A percentile compares a stretch with the other conserved stretches of the same genome.
These are phyloP conservation scores for Cutaneotrichosporon daszewskae DNA, from an alignment of 1,284 basidiomycete genomes.

Conservation along the genomic window DNA sequence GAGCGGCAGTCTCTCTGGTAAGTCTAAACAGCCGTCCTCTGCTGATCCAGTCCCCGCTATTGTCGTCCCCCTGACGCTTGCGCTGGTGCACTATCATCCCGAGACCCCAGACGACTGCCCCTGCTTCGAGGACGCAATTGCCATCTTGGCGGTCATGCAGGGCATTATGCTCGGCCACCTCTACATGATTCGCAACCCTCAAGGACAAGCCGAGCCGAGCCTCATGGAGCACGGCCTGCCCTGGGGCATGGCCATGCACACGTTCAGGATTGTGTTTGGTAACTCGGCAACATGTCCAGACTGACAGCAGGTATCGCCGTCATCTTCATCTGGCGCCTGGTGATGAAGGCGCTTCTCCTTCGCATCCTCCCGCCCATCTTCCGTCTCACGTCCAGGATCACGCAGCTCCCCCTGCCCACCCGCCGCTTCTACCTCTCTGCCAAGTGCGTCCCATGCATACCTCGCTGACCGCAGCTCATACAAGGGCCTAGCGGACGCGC, in stretches of 20 bases:
- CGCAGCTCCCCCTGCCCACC: conserved; percentile 61
- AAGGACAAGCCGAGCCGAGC: background rate
- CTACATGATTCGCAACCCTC: conserved; percentile 38
- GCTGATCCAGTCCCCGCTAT: conserved; percentile 58
- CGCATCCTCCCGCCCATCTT: conserved; percentile 72
- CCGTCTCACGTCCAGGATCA: conserved; percentile 56
- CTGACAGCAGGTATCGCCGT: conserved; percentile 44
- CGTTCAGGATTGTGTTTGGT: conserved; percentile 49
- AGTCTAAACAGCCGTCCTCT: conserved; percentile 10
- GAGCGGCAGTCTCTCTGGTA: conserved; percentile 57
- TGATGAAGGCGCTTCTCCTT: conserved; percentile 71
- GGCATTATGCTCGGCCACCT: conserved; percentile 70
- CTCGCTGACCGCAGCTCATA: conserved; percentile 52
- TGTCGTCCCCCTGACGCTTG: conserved; percentile 59
- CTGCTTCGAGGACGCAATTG: conserved; percentile 96
- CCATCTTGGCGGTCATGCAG: conserved; percentile 76
- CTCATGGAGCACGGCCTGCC: conserved; percentile 6
- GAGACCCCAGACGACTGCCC: conserved; percentile 94
- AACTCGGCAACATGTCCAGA: background rate
- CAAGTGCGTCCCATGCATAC: conserved; percentile 51
- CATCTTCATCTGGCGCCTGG: conserved; percentile 78
- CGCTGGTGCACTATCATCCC: conserved; percentile 80
- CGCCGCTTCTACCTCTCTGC: conserved; percentile 81
- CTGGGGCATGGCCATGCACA: conserved; percentile 45
- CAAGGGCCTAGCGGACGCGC: conserved; percentile 57